A percentile compares a stretch with the other conserved stretches of the same genome.
phyloP scores from a whole-genome alignment of 2,329 filamentous ascomycete genomes.

The Pseudogymnoascus verrucosus region DNA sequence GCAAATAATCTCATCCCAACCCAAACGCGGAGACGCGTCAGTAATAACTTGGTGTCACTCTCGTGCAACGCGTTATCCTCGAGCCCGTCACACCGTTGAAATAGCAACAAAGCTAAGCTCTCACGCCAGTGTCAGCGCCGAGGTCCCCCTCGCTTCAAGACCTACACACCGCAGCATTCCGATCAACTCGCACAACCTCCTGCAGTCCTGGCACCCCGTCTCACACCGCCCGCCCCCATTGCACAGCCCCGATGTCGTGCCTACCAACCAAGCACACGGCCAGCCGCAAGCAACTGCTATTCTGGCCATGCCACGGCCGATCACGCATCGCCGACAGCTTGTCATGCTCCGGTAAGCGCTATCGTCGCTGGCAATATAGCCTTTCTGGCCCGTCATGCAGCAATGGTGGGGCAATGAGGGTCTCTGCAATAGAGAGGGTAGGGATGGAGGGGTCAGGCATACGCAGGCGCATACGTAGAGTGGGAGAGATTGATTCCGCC shows the following conservation, averaged over 20 bases:
- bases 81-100: not conserved
- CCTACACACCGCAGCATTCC: not conserved
- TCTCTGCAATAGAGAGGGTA: not conserved
- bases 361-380: not conserved
- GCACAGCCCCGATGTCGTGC: not conserved
- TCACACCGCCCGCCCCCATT: not conserved
- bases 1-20: not conserved
- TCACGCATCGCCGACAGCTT: not conserved
- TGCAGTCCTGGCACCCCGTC: not conserved
- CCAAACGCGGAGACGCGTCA: not conserved
- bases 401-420: not conserved
- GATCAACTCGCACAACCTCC: not conserved
- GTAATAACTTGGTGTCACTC: not conserved
- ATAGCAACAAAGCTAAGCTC: not conserved
- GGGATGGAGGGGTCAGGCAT: not conserved
- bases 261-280: not conserved
- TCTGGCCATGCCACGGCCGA: not conserved
- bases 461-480: not conserved
- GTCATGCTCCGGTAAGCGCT: slow-evolving; percentile 4
- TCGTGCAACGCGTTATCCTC: not conserved
- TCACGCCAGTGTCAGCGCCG: not conserved
- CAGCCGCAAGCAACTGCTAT: not conserved
- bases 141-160: not conserved
- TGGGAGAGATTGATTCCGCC: not conserved
- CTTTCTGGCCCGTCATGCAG: not conserved